These are phyloP conservation scores for Aegilops bicornis DNA, from an alignment of 176 grass and related monocot genomes.

Conservation along the genomic window DNA sequence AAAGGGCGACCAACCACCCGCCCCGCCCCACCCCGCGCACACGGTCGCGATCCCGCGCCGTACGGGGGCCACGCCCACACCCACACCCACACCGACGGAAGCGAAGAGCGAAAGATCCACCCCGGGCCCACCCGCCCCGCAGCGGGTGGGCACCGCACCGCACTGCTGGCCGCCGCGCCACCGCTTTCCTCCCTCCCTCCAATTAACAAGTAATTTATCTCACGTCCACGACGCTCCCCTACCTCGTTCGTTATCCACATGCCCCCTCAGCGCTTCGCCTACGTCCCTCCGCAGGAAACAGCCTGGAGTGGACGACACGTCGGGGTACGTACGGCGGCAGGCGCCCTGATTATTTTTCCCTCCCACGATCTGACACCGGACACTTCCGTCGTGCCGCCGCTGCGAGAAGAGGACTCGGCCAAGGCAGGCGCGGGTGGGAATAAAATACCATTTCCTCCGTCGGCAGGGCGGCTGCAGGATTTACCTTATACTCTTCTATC, in stretches of 20 bases:
- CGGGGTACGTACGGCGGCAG: neutral
- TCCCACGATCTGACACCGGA: neutral
- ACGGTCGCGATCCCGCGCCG: slow-evolving; percentile 13
- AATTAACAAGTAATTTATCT: neutral
- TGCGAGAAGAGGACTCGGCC: slow-evolving; percentile 21
- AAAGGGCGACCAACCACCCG: slow-evolving; percentile 9
- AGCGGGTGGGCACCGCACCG: neutral
- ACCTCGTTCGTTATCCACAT: slow-evolving; percentile 35
- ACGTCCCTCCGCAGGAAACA: neutral
- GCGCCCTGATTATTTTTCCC: neutral
- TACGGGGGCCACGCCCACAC: slow-evolving; percentile 6
- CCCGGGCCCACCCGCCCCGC: neutral
- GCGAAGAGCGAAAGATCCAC: neutral
- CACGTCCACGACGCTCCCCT: neutral
- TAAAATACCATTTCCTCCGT: neutral
- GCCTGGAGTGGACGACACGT: slow-evolving; percentile 1
- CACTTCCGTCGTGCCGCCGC: neutral
- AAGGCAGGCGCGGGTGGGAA: neutral
- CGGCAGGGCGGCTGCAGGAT: neutral
- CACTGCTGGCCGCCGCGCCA: slow-evolving; percentile 3
- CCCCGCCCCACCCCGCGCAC: neutral
- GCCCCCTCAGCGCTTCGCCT: neutral
- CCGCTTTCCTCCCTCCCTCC: neutral
- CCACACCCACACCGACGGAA: slow-evolving; percentile 27
- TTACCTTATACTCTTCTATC: too few species aligned